Evolutionary conservation across 2,329 filamentous ascomycete species (phyloP), one percentile per base, ranked within the genome.

Genomic region (Cladosporium velox): DNA sequence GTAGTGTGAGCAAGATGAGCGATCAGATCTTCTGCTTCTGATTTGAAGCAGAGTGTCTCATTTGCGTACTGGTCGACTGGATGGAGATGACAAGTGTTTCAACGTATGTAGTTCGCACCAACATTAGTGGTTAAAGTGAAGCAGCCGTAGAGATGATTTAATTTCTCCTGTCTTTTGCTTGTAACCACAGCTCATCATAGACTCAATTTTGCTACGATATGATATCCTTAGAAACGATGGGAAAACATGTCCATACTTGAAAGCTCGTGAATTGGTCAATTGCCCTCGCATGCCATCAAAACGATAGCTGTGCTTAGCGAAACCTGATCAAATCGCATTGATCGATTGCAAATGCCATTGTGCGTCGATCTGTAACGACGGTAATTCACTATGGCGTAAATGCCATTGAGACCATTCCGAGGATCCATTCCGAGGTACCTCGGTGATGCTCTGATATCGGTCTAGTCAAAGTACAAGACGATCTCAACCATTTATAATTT

Each of bases 1-100:
- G 89, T 66, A 91, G 93, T 49, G 92, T 97, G 73, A 96, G 92
- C 87, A 97, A 97, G 86, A 88, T 97, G 67, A 90, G 92, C 77
- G 93, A 98, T 80, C 94, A 97, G 80, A 91, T 98, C 72, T 97
- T 98, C 83, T 93, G 91, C 75, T 98, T 98, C 80, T 92, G 18
- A 54, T n/a, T 21, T 10, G 41, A 21, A 44, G 41, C 18, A 21
- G 18, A 21, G 2, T 11, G 18, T 30, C 28, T 21, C 18, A 2
- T 44, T 4, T 44, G 41, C 4, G 38, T 21, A 44, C 4, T 10
- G 18, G 41, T 10, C 7, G 18, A n/a, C 18, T 44, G 41, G 18
- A 21, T 10, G 4, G 41, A 11, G 7, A 21, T 8, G 8, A 7
- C 5, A 44, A 21, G 18, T 2, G 6, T 11, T 44, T 8, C 18